These are phyloP conservation scores for Grosmannia huntii DNA, from an alignment of 2,329 filamentous ascomycete genomes.

Conservation along the genomic window DNA sequence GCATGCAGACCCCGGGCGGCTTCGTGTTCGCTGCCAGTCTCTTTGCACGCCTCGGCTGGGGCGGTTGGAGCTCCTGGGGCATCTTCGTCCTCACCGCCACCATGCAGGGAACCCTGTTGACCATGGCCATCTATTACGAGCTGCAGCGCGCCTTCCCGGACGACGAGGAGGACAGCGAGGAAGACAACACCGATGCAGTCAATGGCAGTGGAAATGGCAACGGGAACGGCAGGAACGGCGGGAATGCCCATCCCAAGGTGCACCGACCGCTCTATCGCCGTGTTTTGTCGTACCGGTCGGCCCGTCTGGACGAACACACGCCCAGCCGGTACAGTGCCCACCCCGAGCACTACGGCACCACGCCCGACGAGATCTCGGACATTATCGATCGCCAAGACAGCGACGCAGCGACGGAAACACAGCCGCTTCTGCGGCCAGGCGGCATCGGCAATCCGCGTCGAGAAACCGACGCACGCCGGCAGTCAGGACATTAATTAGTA, in stretches of 20 bases:
- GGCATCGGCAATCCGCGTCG: constrained; percentile 31
- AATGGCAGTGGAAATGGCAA: not conserved
- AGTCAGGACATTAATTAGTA: not conserved
- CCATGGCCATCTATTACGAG: constrained; percentile 71
- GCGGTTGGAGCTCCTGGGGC: constrained; percentile 92
- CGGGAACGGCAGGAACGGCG: not conserved
- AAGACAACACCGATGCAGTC: constrained; percentile 9
- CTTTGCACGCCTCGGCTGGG: constrained; percentile 62
- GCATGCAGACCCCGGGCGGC: constrained; percentile 88
- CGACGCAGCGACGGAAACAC: constrained; percentile 35
- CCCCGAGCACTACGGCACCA: constrained; percentile 37
- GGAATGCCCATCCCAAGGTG: constrained; percentile 13
- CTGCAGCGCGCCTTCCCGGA: constrained; percentile 21
- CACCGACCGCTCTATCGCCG: constrained; percentile 23
- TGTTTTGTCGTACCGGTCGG: constrained; percentile 25
- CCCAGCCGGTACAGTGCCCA: constrained; percentile 39
- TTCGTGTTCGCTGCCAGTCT: constrained; percentile 82
- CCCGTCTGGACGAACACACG: constrained; percentile 37
- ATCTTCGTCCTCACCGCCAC: constrained; percentile 77
- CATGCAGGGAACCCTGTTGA: constrained; percentile 70
- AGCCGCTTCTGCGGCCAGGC: constrained; percentile 35
- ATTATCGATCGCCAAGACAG: constrained; percentile 36
- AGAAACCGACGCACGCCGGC: constrained; percentile 4
- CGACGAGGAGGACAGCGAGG: not conserved
- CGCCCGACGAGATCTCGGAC: constrained; percentile 36